Percentiles rank a stretch among this genome's conserved stretches.
Evolutionary conservation across 805 yeast genomes (phyloP).

Genomic region (Spathaspora gorwiae): DNA sequence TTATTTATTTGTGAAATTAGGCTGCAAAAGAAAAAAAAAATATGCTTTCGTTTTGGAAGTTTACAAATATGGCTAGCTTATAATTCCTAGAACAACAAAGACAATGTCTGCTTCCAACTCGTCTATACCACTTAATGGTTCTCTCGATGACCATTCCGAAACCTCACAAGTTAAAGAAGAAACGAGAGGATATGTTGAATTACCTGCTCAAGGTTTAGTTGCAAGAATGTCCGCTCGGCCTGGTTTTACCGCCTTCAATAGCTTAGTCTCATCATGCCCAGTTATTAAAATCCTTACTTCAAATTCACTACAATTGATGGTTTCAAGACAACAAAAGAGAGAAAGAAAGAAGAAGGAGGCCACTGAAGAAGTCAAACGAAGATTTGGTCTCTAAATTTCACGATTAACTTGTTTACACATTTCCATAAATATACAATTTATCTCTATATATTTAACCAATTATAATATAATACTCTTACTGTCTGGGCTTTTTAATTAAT

Average conservation of each 20-base stretch:
- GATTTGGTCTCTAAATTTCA: not conserved
- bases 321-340: conserved; percentile 35
- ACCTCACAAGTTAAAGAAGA: not conserved
- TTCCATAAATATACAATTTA: conserved; percentile 11
- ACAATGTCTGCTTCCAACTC: not conserved
- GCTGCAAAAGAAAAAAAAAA: not conserved
- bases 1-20: not conserved
- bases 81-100: not conserved
- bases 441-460: conserved; percentile 12
- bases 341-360: not conserved
- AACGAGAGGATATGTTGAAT: conserved; percentile 8
- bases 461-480: conserved; percentile 1
- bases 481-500: no score
- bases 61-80: not conserved
- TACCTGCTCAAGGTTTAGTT: conserved; percentile 44
- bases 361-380: not conserved
- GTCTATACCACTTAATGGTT: no score
- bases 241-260: conserved; percentile 55
- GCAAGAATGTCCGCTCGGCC: conserved; percentile 50
- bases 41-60: not conserved
- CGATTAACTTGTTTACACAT: not conserved
- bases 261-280: conserved; percentile 56
- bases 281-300: conserved; percentile 54
- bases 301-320: conserved; percentile 55
- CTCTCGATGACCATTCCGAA: no score